Evolutionary conservation across 2,329 filamentous ascomycete species (phyloP).

Genomic region (Trichoderma brevicompactum): DNA sequence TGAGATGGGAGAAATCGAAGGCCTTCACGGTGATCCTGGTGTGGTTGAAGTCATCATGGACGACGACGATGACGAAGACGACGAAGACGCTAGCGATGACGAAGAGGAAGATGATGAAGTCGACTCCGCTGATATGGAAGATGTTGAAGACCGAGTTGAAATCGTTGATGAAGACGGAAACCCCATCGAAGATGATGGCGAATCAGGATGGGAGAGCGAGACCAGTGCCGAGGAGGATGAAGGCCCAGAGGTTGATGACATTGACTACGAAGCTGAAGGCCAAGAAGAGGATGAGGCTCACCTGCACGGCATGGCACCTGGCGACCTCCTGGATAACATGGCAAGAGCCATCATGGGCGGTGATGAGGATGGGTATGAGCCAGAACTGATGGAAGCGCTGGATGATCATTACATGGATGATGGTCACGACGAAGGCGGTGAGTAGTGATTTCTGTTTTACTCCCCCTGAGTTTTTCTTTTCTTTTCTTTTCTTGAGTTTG

Average conservation of each 20-base stretch:
- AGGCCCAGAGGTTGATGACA: conserved; percentile 57
- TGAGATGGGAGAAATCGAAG: conserved; percentile 86
- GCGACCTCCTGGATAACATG: conserved; percentile 55
- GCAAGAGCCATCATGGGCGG: conserved; percentile 59
- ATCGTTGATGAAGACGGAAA: conserved; percentile 68
- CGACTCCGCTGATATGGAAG: conserved; percentile 53
- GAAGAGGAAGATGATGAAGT: conserved; percentile 55
- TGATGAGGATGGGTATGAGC: conserved; percentile 57
- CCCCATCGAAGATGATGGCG: conserved; percentile 62
- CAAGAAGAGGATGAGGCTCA: conserved; percentile 61
- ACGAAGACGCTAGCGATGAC: conserved; percentile 63
- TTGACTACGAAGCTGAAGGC: conserved; percentile 59
- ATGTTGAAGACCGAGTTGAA: conserved; percentile 58
- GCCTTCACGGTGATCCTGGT: conserved; percentile 63
- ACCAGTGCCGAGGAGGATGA: conserved; percentile 60
- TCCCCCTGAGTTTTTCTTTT: conserved; percentile 16
- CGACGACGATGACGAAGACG: conserved; percentile 66
- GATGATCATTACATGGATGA: conserved; percentile 60
- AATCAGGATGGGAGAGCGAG: conserved; percentile 65
- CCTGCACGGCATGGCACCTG: conserved; percentile 51
- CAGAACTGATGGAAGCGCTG: conserved; percentile 56
- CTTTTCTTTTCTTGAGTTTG: not conserved
- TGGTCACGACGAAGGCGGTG: conserved; percentile 64
- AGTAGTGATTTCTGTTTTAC: conserved; percentile 25
- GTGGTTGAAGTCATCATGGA: conserved; percentile 81